phyloP scores from a whole-genome alignment of 2,329 filamentous ascomycete genomes.

The Alternaria sp. region DNA sequence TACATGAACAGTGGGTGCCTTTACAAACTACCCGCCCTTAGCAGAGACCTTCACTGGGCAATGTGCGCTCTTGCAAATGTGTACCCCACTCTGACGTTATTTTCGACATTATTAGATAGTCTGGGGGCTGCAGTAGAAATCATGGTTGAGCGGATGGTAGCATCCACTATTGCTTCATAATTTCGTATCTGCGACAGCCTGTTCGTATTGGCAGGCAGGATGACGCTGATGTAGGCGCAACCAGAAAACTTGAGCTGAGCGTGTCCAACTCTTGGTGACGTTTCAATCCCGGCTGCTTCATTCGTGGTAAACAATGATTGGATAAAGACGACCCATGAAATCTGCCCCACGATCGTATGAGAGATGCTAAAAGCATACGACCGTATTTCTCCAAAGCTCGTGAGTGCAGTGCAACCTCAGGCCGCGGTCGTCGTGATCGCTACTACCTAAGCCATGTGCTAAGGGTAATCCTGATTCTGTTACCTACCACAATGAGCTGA shows the following conservation, averaged over 20 bases:
- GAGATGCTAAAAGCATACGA: not conserved
- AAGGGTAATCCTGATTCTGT: not conserved
- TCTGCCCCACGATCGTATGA: not conserved
- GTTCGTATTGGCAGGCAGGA: not conserved
- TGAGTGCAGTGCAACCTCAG: conserved; percentile 3
- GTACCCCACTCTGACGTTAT: not conserved
- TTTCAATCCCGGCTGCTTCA: not conserved
- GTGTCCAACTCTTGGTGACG: not conserved
- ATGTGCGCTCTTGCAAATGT: conserved; percentile 8
- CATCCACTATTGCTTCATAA: not conserved
- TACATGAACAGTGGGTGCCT: conserved; percentile 8
- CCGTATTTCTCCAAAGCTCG: not conserved
- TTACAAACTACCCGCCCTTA: not conserved
- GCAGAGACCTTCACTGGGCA: conserved; percentile 11
- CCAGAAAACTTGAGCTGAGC: not conserved
- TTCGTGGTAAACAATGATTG: not conserved
- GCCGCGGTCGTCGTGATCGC: conserved; percentile 1
- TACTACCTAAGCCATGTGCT: not conserved
- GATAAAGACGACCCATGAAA: not conserved
- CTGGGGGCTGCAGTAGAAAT: conserved; percentile 12
- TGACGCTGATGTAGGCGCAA: not conserved
- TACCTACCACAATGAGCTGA: not conserved
- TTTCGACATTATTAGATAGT: conserved; percentile 5
- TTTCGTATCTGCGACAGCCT: not conserved
- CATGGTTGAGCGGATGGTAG: conserved; percentile 8